phyloP scores from a whole-genome alignment of 805 yeast species.

The Metschnikowia baotianmanensis region DNA sequence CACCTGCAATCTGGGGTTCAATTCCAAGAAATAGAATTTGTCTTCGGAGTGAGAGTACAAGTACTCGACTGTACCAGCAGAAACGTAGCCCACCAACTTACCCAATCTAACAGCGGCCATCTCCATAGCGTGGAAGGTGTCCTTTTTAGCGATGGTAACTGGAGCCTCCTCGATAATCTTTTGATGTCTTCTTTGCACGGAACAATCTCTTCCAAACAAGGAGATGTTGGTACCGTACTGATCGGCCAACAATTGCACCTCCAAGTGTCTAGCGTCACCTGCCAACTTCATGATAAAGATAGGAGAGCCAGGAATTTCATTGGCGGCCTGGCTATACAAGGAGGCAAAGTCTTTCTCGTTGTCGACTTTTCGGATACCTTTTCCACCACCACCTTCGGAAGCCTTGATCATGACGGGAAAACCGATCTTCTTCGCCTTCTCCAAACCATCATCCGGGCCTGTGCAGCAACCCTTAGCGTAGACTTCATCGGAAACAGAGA shows the following conservation, averaged over 20 bases:
- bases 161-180: conserved; percentile 99
- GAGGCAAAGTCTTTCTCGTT: conserved; percentile 72
- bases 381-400: conserved; percentile 99
- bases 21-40: conserved; percentile 92
- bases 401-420: conserved; percentile 99
- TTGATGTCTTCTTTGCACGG: conserved; percentile 99
- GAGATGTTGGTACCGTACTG: conserved; percentile 98
- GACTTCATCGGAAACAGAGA: conserved; percentile 80
- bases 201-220: conserved; percentile 97
- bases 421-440: conserved; percentile 82
- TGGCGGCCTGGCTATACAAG: conserved; percentile 88
- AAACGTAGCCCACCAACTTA: conserved; percentile 93
- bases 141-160: conserved; percentile 86
- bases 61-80: conserved; percentile 99
- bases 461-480: conserved; percentile 87
- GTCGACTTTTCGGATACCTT: conserved; percentile 97
- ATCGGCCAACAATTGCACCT: conserved; percentile 96
- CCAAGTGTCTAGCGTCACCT: conserved; percentile 96
- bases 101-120: conserved; percentile 97
- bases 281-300: conserved; percentile 97
- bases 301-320: conserved; percentile 98
- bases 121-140: conserved; percentile 90
- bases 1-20: conserved; percentile 98
- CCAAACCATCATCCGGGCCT: conserved; percentile 85
- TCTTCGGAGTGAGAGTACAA: conserved; percentile 91